Evolutionary conservation across 768 basidiomycete genomes (phyloP).

Genomic region (Trametes punicea): DNA sequence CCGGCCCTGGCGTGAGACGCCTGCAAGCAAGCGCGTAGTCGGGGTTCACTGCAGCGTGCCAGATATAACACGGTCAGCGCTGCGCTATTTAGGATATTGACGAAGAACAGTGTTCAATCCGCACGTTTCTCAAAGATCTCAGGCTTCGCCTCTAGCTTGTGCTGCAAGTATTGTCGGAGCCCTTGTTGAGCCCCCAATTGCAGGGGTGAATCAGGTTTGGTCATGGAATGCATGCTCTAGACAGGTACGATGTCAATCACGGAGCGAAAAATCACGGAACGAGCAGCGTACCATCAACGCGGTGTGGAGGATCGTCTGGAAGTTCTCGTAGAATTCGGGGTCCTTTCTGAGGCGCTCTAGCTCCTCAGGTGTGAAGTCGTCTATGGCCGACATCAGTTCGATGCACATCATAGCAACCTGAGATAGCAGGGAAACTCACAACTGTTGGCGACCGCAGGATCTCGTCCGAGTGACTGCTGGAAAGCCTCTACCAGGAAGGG

Average conservation of each 20-base stretch:
- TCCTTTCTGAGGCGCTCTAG: slow-evolving; percentile 44
- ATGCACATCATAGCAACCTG: no score
- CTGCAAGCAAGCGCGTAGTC: slow-evolving; percentile 57
- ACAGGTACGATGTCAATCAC: slow-evolving; percentile 25
- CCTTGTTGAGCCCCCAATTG: slow-evolving; percentile 35
- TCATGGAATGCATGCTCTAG: slow-evolving; percentile 38
- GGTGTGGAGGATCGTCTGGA: slow-evolving; percentile 45
- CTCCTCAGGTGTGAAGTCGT: slow-evolving; percentile 41
- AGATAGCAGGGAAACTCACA: no score
- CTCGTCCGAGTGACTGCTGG: slow-evolving; percentile 37
- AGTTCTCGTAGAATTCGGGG: slow-evolving; percentile 43
- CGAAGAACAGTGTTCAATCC: background rate
- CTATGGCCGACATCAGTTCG: background rate
- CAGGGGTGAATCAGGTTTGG: slow-evolving; percentile 38
- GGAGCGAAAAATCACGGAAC: background rate
- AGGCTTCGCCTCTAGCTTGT: slow-evolving; percentile 52
- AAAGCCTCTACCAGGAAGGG: slow-evolving; percentile 42
- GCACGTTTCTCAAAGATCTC: slow-evolving; percentile 56
- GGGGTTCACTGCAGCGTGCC: slow-evolving; percentile 50
- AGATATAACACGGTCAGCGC: background rate
- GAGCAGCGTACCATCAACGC: slow-evolving; percentile 44
- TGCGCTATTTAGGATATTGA: background rate
- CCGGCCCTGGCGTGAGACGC: slow-evolving; percentile 64
- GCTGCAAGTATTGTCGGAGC: slow-evolving; percentile 45
- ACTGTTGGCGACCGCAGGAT: slow-evolving; percentile 34